Evolutionary conservation across 306 rosid genomes (phyloP), one percentile per base, ranked within the genome.

Genomic region (Nissolia schottii): DNA sequence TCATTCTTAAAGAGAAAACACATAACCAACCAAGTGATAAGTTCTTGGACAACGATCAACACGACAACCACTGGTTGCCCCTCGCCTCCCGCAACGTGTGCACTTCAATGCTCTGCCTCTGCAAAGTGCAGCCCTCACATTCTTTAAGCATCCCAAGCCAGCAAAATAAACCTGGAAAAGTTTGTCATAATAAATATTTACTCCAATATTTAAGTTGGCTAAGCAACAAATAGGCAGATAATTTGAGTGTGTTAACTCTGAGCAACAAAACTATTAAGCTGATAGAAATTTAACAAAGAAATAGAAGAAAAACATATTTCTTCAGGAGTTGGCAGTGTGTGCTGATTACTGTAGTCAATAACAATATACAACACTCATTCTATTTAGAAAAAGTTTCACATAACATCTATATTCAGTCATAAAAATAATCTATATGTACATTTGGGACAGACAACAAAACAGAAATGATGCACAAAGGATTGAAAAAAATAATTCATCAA

Each of bases 11-110:
- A 62, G 46, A 71, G 51, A 79, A 50, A 69, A 60, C 28, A 61
- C 19, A 7, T 45, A 46, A 73, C 97, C 58, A 77, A 94, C 98
- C 98, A 94, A 91, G 87, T 94, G 98, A 74, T 94, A 94, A 19
- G 98, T 94, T 87, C 25, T 89, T 65, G 98, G 90, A 79, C 98
- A 94, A 56, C 98, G 94, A 82, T 94, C 98, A 68, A 94, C 98
- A 59, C 98, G 98, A 70, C 98, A 94, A 77, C 98, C 98, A 15
- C 84, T 89, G 65, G 98, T 94, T 3, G 98, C 98, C 68, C 98
- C 98, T 70, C 92, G 91, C 81, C 98, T 80, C 76, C 96, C 96
- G 53, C 98, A 94, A 23, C 96, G 92, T 40, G 96, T 89, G 87
- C 98, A 94, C 81, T 94, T 94, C 82, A 94, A 83, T 61, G 92